Base-by-base conservation (phyloP, 805 yeast species). In the Pichia scutulata region DNA sequence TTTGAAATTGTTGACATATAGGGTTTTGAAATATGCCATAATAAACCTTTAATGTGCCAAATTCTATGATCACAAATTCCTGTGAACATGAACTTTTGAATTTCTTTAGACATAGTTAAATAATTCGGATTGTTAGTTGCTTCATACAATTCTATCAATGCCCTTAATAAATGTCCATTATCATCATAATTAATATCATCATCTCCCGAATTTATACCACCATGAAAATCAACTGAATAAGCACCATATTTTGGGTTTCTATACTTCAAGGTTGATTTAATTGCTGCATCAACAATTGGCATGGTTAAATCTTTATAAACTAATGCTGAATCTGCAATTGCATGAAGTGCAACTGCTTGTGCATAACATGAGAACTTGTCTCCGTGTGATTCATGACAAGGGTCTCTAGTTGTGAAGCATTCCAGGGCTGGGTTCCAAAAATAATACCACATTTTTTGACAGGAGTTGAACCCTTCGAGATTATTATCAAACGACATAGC, bases 111-210 rank as follows among this genome's bases (percentile, higher is more conserved):
- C 56, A 71, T 70, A 56, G 76, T 80, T 53, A 84, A 67, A 59
- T 71, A 80, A 43, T 68, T 67, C 56, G 67, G 67, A 54, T 82
- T 76, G 1, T 76, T 77, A 1, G 88, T 81, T 23, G 80, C 86
- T 59, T 82, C 89, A 59, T 79, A 83, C 2, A 86, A 86, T 3
- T 81, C 74, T 51, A 84, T 67, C 56, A 81, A 70, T 3, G 82
- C 84, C 57, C 81, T 71, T 16, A 85, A 83, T 14, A 83, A 79
- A 61, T 84, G 90, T 2, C 89, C 90, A 60, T 83, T 85, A 59
- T 84, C 90, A 59, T 84, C 89, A 54, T 80, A 80, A 63, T 83
- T 82, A 40, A 84, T 78, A 61, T 84, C 89, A 59, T 81, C 76
- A 59, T 78, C 81, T 5, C 83, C 81, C 9, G 61, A 56, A 22